These are phyloP conservation scores for Casuarina equisetifolia DNA, from an alignment of 306 rosid species.

Conservation along the genomic window DNA sequence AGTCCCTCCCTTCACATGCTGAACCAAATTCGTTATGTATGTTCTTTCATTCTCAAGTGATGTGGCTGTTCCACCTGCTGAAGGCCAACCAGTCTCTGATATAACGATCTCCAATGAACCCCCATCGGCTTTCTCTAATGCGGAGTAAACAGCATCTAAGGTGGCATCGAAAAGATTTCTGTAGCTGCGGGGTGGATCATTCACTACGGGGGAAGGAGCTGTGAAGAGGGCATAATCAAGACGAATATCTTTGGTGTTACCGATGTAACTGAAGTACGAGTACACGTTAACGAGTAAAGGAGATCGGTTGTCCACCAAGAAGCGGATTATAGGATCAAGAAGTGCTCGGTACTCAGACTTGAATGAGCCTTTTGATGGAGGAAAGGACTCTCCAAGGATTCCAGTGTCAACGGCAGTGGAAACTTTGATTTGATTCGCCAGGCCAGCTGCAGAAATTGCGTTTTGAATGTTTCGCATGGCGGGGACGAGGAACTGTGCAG, in stretches of 20 bases:
- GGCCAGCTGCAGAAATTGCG: constrained; percentile 30
- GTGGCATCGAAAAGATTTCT: constrained; percentile 39
- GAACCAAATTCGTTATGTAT: constrained; percentile 34
- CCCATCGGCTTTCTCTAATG: constrained; percentile 43
- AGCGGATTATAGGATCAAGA: constrained; percentile 28
- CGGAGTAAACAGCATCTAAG: constrained; percentile 39
- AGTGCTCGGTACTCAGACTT: neutral
- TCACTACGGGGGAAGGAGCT: constrained; percentile 11
- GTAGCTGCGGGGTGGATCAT: constrained; percentile 33
- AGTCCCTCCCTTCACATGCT: constrained; percentile 42
- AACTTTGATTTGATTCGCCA: constrained; percentile 37
- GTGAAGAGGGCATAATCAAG: constrained; percentile 36
- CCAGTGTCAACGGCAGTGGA: constrained; percentile 33
- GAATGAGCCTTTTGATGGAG: constrained; percentile 48
- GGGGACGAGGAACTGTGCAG: constrained; percentile 27
- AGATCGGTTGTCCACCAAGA: constrained; percentile 21
- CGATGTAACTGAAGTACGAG: constrained; percentile 35
- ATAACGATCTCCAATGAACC: constrained; percentile 37
- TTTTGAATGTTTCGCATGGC: constrained; percentile 47
- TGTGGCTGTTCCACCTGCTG: constrained; percentile 35
- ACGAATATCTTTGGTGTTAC: neutral
- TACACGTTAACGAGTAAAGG: constrained; percentile 45
- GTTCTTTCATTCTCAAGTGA: constrained; percentile 29
- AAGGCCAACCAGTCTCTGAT: constrained; percentile 57
- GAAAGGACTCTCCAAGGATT: constrained; percentile 28